These are phyloP conservation scores for Taiozyma sp. DNA, from an alignment of 1,139 yeast species.

Conservation along the genomic window DNA sequence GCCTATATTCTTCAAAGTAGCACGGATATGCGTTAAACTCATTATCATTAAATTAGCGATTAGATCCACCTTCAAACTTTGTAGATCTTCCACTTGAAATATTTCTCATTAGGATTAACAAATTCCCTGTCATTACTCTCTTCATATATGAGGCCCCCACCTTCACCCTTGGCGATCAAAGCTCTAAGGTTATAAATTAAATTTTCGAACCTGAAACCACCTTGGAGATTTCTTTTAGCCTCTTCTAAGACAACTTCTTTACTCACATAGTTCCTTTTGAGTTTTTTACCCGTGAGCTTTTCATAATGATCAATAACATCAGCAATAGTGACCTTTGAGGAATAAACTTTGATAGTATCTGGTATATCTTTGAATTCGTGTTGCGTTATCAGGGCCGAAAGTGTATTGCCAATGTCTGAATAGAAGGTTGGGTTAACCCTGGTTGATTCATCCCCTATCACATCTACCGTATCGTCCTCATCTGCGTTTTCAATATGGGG, in stretches of 20 bases:
- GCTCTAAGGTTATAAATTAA: conserved; percentile 34
- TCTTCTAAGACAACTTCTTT: conserved; percentile 22
- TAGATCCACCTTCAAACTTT: not conserved
- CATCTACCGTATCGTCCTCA: conserved; percentile 30
- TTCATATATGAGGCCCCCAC: conserved; percentile 34
- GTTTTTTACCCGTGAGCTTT: conserved; percentile 33
- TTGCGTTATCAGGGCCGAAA: conserved; percentile 39
- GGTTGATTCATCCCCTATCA: conserved; percentile 38
- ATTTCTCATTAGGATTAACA: conserved; percentile 48
- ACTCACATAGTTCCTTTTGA: conserved; percentile 26
- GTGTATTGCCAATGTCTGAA: conserved; percentile 45
- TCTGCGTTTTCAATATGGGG: conserved; percentile 29
- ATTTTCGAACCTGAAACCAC: conserved; percentile 7
- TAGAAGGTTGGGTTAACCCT: conserved; percentile 33
- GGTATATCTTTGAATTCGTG: conserved; percentile 38
- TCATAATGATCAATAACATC: conserved; percentile 40
- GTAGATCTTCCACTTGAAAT: conserved; percentile 46
- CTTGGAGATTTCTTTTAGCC: conserved; percentile 27
- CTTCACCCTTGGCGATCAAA: conserved; percentile 33
- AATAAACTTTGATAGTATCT: conserved; percentile 38
- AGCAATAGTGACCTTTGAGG: conserved; percentile 36
- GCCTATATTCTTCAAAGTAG: no score
- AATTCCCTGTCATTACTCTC: conserved; percentile 40
- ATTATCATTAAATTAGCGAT: not conserved
- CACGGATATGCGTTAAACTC: no score